These are phyloP conservation scores for Aspergillus sp. DNA, from an alignment of 2,329 filamentous ascomycete species.

Conservation along the genomic window DNA sequence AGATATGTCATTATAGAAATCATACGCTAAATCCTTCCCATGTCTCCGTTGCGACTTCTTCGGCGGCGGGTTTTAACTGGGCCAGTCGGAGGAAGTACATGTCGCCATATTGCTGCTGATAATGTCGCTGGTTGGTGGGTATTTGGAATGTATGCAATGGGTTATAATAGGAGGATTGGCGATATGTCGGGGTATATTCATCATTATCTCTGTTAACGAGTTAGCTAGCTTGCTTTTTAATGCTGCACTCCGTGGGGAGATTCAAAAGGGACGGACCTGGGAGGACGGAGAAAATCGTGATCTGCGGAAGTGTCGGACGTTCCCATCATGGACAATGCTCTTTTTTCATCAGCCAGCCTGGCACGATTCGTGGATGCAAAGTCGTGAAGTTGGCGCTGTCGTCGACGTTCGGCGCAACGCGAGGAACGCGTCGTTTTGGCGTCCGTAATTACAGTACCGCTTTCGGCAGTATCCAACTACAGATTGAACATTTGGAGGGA, in stretches of 20 bases:
- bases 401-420: conserved; percentile 4
- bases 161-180: conserved; percentile 57
- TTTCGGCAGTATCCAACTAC: conserved; percentile 8
- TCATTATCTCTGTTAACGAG: conserved; percentile 21
- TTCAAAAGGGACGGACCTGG: conserved; percentile 13
- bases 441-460: conserved; percentile 18
- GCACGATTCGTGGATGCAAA: too few species aligned
- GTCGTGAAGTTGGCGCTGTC: background rate
- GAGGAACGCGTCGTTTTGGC: conserved; percentile 20
- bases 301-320: conserved; percentile 13
- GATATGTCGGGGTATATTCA: conserved; percentile 40
- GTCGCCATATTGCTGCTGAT: conserved; percentile 92
- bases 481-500: too few species aligned
- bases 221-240: background rate
- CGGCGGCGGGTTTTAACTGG: conserved; percentile 75
- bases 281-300: conserved; percentile 20
- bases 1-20: background rate
- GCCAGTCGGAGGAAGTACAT: conserved; percentile 93
- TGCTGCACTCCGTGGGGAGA: background rate
- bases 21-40: conserved; percentile 65
- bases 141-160: conserved; percentile 68
- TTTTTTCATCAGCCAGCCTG: background rate
- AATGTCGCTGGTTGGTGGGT: conserved; percentile 58
- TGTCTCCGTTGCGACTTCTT: conserved; percentile 61
- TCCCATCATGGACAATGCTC: background rate